phyloP scores from a whole-genome alignment of 2,329 filamentous ascomycete species.

The Aplosporella prunicola region DNA sequence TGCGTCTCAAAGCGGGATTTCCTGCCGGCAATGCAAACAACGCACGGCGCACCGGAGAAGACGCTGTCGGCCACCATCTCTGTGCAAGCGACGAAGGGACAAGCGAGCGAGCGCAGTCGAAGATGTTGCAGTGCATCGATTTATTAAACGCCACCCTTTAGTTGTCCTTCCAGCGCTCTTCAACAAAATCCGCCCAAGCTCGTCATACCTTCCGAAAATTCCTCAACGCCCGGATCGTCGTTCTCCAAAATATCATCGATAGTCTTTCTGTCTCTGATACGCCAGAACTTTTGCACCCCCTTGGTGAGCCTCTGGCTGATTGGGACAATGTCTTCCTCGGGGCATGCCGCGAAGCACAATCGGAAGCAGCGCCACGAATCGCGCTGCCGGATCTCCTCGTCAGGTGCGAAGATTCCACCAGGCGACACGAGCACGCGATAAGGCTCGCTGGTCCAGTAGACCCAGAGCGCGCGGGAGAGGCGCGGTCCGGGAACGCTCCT shows the following conservation, averaged over 20 bases:
- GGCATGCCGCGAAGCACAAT: constrained; percentile 76
- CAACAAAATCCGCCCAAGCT: too few species aligned
- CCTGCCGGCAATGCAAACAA: too few species aligned
- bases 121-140: too few species aligned
- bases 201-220: too few species aligned
- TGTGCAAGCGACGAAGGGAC: too few species aligned
- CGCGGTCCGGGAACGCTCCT: constrained; percentile 43
- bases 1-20: too few species aligned
- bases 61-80: too few species aligned
- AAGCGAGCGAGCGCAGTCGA: too few species aligned
- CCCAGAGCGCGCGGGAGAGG: constrained; percentile 58
- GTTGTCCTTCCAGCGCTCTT: too few species aligned
- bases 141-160: too few species aligned
- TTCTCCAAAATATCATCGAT: constrained; percentile 54
- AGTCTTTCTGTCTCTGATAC: constrained; percentile 55
- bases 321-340: constrained; percentile 56
- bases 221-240: constrained; percentile 12
- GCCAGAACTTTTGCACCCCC: constrained; percentile 67
- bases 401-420: constrained; percentile 65
- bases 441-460: constrained; percentile 60
- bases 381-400: constrained; percentile 45
- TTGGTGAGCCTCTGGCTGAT: constrained; percentile 56
- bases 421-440: constrained; percentile 61
- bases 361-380: constrained; percentile 64
- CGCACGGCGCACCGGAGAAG: too few species aligned